Conservation (phyloP, 1,284 basidiomycete species). For the Apiotrichum sp. region DNA sequence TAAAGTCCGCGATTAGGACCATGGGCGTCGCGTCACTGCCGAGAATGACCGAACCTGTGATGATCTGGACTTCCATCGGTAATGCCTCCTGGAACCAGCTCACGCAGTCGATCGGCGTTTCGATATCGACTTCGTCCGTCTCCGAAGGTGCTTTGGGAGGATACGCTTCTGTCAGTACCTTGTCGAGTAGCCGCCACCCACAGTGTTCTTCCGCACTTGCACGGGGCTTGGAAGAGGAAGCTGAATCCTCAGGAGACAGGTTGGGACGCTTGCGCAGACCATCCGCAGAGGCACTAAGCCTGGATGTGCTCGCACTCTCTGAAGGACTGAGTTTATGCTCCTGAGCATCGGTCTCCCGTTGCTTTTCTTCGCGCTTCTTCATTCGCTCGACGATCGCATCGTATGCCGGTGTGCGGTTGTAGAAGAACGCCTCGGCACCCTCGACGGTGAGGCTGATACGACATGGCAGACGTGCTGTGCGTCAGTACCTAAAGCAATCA, state of each 20-base stretch:
- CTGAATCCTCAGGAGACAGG: not conserved
- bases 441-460: constrained; percentile 70
- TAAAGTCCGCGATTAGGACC: constrained; percentile 71
- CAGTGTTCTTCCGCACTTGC: no score
- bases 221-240: no score
- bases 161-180: not conserved
- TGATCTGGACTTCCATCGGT: constrained; percentile 67
- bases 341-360: not conserved
- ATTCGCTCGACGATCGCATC: constrained; percentile 75
- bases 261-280: constrained; percentile 4
- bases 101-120: constrained; percentile 11
- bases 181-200: no score
- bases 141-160: not conserved
- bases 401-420: constrained; percentile 79
- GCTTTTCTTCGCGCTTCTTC: constrained; percentile 45
- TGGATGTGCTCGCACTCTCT: constrained; percentile 3
- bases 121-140: not conserved
- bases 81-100: constrained; percentile 60
- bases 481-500: not conserved
- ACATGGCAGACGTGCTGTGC: constrained; percentile 55
- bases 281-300: not conserved
- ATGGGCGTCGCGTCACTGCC: constrained; percentile 78
- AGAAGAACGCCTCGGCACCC: constrained; percentile 84
- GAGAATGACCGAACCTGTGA: constrained; percentile 68
- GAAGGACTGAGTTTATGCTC: constrained; percentile 1